Percentiles rank a stretch among this genome's conserved stretches.
Conservation (phyloP, 176 grass and related monocot genomes). For the Hordeum marinum region DNA sequence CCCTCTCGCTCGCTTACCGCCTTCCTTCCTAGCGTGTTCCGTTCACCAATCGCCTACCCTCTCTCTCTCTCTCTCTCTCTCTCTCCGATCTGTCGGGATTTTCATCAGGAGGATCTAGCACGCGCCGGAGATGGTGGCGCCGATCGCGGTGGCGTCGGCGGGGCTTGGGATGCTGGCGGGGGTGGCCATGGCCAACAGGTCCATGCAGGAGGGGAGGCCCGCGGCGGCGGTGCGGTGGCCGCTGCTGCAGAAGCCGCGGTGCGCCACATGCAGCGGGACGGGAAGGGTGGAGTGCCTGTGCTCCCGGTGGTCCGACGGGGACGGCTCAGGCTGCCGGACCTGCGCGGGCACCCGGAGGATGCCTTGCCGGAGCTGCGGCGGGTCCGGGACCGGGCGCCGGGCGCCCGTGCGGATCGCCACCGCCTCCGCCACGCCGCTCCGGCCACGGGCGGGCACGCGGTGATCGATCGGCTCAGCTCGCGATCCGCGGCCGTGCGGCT, state of each 20-base stretch:
- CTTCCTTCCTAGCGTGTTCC: background rate
- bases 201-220: slow-evolving; percentile 23
- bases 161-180: slow-evolving; percentile 85
- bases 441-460: background rate
- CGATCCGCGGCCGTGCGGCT: background rate
- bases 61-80: background rate
- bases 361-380: slow-evolving; percentile 78
- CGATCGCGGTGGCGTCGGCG: slow-evolving; percentile 74
- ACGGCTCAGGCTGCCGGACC: slow-evolving; percentile 53
- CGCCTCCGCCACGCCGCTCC: background rate
- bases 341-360: slow-evolving; percentile 61
- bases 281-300: slow-evolving; percentile 71
- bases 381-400: slow-evolving; percentile 59
- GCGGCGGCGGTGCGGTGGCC: background rate
- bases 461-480: background rate
- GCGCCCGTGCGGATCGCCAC: slow-evolving; percentile 40
- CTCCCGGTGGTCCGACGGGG: slow-evolving; percentile 76
- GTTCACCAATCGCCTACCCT: background rate
- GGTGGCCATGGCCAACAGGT: slow-evolving; percentile 57
- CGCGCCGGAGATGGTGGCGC: slow-evolving; percentile 40
- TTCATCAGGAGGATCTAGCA: background rate
- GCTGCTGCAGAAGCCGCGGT: slow-evolving; percentile 41
- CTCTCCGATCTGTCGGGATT: background rate
- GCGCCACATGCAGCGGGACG: slow-evolving; percentile 62
- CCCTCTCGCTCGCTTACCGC: background rate